Evolutionary conservation across 1,284 basidiomycete genomes (phyloP), one percentile per base, ranked within the genome.

Genomic region (Ustilago lituana): DNA sequence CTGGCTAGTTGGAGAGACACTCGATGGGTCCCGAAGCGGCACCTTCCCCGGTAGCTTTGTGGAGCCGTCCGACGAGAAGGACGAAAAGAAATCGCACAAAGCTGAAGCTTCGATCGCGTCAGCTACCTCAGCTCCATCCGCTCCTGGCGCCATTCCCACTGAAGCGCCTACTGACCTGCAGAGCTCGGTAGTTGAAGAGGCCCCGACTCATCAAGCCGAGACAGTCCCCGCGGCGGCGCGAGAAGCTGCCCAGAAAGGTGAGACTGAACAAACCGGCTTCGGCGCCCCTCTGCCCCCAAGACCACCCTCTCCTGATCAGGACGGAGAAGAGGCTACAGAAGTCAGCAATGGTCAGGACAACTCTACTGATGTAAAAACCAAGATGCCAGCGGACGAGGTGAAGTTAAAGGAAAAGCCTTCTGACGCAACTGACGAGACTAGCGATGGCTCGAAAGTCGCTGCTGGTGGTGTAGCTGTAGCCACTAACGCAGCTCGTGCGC

Each of bases 31-130:
- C 5, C 55, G 67, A 9, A 72, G 74, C 33, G 83, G 82, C 14
- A 77, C 77, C 11, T 83, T 83, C 49, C 83, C 83, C 0, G 78
- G 68, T 8, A 52, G 72, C 22, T 78, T 82, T 20, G 80, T 83
- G 22, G 50, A 73, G 50, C 37, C 65, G 14, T 49, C 65, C 2
- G 76, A 74, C 20, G 49, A 64, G 32, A 20, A 39, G 1, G 61
- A 65, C 5, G 14, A 82, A 53, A 85, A 70, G 2, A 31, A 48
- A 15, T 14, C 65, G 5, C 37, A 49, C 12, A 50, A 45, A 12
- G 44, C 56, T 19, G 49, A 64, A 9, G 56, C 73, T 10, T 57
- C 72, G 17, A n/a, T 76, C 3, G 35, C 75, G 5, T 27, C 46
- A 6, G 37, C 74, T 4, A 44, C 31, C 12, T 22, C 26, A 3